Evolutionary conservation across 2,329 filamentous ascomycete genomes (phyloP).

Genomic region (Aspergillus unguis): DNA sequence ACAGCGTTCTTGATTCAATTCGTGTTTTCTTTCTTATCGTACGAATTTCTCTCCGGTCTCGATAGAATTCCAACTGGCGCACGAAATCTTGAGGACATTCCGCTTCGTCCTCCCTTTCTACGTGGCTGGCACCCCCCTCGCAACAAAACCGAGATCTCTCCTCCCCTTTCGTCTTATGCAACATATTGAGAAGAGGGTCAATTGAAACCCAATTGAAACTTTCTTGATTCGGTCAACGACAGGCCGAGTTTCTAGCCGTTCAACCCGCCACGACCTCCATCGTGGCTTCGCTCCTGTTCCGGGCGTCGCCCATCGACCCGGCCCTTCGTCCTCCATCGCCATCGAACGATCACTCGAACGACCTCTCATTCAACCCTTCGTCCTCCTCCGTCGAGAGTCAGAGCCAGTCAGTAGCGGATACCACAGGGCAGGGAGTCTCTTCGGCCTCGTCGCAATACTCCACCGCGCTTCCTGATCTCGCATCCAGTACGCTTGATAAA

Average conservation of each 20-base stretch:
- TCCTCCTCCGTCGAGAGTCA: constrained; percentile 47
- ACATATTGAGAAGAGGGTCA: neutral
- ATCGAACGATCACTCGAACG: constrained; percentile 35
- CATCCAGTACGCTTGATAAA: constrained; percentile 29
- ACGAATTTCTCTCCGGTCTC: neutral
- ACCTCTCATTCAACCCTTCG: constrained; percentile 41
- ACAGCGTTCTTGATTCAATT: neutral
- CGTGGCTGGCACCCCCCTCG: constrained; percentile 21
- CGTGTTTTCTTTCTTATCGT: neutral
- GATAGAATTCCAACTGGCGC: constrained; percentile 7
- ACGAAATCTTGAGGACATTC: constrained; percentile 16
- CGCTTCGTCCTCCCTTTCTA: constrained; percentile 20
- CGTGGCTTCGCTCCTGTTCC: constrained; percentile 57
- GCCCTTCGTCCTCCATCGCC: constrained; percentile 47
- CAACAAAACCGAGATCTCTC: constrained; percentile 12
- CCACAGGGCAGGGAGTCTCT: constrained; percentile 46
- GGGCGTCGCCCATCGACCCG: constrained; percentile 57
- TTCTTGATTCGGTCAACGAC: constrained; percentile 30
- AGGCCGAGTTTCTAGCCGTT: constrained; percentile 32
- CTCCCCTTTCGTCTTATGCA: constrained; percentile 3
- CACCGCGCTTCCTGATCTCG: constrained; percentile 31
- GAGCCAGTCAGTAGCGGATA: constrained; percentile 41
- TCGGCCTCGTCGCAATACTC: constrained; percentile 52
- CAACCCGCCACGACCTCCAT: constrained; percentile 54
- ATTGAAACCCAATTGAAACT: constrained; percentile 1